Evolutionary conservation across 2,329 filamentous ascomycete species (phyloP).

Genomic region (Aureobasidium pullulans): DNA sequence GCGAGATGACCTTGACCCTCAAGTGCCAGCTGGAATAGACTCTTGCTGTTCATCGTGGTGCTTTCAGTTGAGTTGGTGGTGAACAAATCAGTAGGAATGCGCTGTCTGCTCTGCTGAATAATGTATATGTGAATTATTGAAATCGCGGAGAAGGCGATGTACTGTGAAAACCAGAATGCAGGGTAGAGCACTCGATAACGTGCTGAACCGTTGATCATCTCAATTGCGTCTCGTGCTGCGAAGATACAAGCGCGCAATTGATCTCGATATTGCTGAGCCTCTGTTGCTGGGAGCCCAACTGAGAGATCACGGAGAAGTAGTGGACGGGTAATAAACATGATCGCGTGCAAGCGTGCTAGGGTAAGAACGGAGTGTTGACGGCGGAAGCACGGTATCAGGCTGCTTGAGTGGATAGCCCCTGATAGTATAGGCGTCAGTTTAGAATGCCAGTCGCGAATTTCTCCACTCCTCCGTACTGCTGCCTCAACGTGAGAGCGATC

Average conservation of each 20-base stretch:
- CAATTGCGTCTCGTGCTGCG: neutral
- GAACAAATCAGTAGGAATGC: conserved; percentile 15
- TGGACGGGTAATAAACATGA: conserved; percentile 49
- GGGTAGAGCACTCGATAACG: conserved; percentile 31
- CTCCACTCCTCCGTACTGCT: conserved; percentile 35
- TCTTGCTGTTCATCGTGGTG: conserved; percentile 14
- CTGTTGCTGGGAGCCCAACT: neutral
- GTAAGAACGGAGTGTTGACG: conserved; percentile 48
- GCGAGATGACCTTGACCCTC: conserved; percentile 41
- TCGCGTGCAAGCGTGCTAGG: conserved; percentile 48
- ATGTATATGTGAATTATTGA: conserved; percentile 49
- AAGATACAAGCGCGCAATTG: neutral
- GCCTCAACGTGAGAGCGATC: conserved; percentile 20
- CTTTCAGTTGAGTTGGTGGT: neutral
- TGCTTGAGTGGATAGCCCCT: conserved; percentile 36
- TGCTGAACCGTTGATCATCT: conserved; percentile 13
- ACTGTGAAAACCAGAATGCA: conserved; percentile 48
- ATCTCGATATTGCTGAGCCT: neutral
- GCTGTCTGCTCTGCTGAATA: conserved; percentile 35
- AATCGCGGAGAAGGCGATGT: conserved; percentile 48
- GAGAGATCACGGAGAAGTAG: conserved; percentile 38
- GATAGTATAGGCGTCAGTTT: conserved; percentile 39
- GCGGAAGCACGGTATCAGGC: conserved; percentile 43
- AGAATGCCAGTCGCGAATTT: conserved; percentile 40
- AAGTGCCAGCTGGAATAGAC: conserved; percentile 38